phyloP scores from a whole-genome alignment of 371 early-diverging fungal species.

The Mortierella sp. region DNA sequence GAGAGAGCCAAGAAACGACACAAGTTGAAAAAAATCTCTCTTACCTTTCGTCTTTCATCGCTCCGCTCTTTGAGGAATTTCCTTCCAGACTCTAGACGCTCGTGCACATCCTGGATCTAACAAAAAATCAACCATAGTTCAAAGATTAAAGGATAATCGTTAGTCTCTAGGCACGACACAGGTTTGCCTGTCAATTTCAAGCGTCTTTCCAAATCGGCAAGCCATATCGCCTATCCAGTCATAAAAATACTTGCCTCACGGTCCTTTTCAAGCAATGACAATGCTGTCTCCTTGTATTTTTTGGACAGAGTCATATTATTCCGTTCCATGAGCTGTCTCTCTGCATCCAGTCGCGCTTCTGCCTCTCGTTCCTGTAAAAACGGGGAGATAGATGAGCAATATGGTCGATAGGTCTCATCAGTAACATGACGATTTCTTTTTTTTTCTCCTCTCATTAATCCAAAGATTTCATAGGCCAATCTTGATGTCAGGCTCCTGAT shows the following conservation, averaged over 20 bases:
- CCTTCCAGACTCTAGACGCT: conserved; percentile 32
- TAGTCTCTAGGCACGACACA: neutral
- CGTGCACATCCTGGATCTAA: conserved; percentile 32
- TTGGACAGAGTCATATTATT: conserved; percentile 17
- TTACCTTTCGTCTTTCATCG: conserved; percentile 35
- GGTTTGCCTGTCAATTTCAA: neutral
- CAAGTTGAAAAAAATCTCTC: neutral
- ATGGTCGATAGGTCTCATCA: too few relatives aligned
- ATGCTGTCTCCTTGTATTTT: conserved; percentile 26
- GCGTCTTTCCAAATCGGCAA: neutral
- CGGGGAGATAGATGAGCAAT: too few relatives aligned
- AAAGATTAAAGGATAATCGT: neutral
- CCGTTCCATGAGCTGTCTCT: conserved; percentile 23
- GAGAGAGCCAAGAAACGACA: too few relatives aligned
- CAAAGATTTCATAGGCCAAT: too few relatives aligned
- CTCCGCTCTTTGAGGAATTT: conserved; percentile 25
- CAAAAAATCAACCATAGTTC: too few relatives aligned
- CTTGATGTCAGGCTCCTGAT: too few relatives aligned
- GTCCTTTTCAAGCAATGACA: conserved; percentile 23
- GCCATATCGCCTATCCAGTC: neutral
- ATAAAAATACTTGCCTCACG: conserved; percentile 27
- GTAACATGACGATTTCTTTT: too few relatives aligned
- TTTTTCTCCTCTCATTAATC: too few relatives aligned
- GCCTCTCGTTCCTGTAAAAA: conserved; percentile 35
- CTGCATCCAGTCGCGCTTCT: conserved; percentile 32